Base-by-base conservation (phyloP, 495 filamentous ascomycete species). In the Sordaria brevicollis region DNA sequence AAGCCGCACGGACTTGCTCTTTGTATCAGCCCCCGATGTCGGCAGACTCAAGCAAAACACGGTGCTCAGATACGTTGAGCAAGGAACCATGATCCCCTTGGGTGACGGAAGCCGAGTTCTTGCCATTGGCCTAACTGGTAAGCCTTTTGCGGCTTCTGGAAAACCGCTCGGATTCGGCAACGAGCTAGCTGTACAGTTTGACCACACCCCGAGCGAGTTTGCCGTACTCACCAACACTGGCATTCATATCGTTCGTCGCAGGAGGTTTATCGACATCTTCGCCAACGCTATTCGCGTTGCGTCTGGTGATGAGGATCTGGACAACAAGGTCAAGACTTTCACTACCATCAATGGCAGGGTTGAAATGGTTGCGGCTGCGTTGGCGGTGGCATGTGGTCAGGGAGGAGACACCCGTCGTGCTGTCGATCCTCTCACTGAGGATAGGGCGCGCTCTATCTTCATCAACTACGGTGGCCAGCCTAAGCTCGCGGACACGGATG, bases 361-460 rank as follows among this genome's bases (percentile, higher is more conserved):
- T 2, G 95, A 99, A 77, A 93, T 90, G 0, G 88, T 93, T 71
- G 92, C 96, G 0, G 94, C 93, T 67, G 93, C 96, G 10, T 84
- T 99, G 25, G 96, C 96, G 9, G 95, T 98, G n/a, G 93, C 93
- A 15, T 99, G 95, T 77, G 93, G 94, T 13, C 93, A 97, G 77
- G 93, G 92, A 19, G 86, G 89, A 29, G 93, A 94, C 73, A 85
- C 93, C 57, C 79, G 82, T 11, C 87, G 92, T 65, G 82, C 93
- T 0, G 89, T 86, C n/a, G 95, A 97, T 74, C 90, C 91, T 1
- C 86, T 91, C 39, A 90, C 96, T 25, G 82, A 94, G 25, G 92
- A 95, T 73, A 86, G 88, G 62, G 95, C 95, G 5, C 88, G 93
- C 70, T 90, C 90, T 74, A 91, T 89, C 4, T 97, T 96, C 75